Evolutionary conservation across 345 rosid species (phyloP).

Genomic region (Brassica incana): DNA sequence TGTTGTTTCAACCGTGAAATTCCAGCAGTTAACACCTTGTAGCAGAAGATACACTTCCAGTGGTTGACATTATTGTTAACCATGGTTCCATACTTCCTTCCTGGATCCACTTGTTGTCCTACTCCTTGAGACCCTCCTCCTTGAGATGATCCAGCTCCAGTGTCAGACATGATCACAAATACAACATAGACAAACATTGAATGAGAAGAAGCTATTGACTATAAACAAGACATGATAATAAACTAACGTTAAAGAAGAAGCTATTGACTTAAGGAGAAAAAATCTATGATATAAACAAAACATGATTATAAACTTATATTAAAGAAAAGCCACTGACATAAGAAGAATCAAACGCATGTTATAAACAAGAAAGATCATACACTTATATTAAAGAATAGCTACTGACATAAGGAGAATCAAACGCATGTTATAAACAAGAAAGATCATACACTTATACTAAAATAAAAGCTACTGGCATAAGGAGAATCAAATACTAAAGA

Average conservation of each 20-base stretch:
- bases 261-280: too few relatives aligned
- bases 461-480: background rate
- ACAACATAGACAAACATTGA: background rate
- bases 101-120: background rate
- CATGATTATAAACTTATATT: background rate
- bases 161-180: background rate
- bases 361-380: background rate
- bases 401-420: background rate
- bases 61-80: background rate
- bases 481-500: too few relatives aligned
- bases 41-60: background rate
- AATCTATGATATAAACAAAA: too few relatives aligned
- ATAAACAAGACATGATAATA: background rate
- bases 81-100: background rate
- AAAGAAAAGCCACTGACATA: background rate
- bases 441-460: too few relatives aligned
- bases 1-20: background rate
- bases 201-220: background rate
- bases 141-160: too few relatives aligned
- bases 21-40: background rate
- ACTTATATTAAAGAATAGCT: too few relatives aligned
- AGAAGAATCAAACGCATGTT: background rate
- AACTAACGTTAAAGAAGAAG: background rate
- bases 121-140: background rate
- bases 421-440: too few relatives aligned